Conservation (phyloP, 495 filamentous ascomycete species). For the Penicillium soppii region DNA sequence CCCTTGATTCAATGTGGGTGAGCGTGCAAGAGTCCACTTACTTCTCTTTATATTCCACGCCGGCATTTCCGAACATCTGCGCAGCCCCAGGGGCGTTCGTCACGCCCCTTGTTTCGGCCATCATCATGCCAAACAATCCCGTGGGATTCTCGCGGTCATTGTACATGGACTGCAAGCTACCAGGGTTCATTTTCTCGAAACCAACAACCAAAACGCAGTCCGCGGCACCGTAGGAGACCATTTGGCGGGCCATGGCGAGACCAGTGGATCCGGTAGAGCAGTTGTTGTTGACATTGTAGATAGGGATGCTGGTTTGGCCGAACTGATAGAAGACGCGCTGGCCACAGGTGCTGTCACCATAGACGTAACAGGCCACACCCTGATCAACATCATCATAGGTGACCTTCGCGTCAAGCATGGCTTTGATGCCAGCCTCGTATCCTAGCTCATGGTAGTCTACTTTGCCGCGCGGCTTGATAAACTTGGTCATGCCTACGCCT, state of each 20-base stretch:
- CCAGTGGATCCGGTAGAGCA: slow-evolving; percentile 93
- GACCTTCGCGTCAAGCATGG: slow-evolving; percentile 91
- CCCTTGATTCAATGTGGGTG: neutral
- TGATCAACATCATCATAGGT: slow-evolving; percentile 96
- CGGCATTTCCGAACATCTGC: slow-evolving; percentile 96
- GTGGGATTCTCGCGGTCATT: slow-evolving; percentile 78
- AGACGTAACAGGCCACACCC: slow-evolving; percentile 96
- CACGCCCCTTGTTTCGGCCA: slow-evolving; percentile 75
- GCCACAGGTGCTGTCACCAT: slow-evolving; percentile 91
- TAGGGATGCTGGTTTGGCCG: slow-evolving; percentile 92
- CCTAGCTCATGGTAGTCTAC: slow-evolving; percentile 69
- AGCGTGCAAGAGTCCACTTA: slow-evolving; percentile 32
- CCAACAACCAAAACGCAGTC: slow-evolving; percentile 89
- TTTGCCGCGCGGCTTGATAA: slow-evolving; percentile 95
- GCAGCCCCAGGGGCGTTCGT: slow-evolving; percentile 81
- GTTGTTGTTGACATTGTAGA: slow-evolving; percentile 98
- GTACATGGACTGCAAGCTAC: slow-evolving; percentile 76
- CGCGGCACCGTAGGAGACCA: slow-evolving; percentile 76
- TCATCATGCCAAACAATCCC: slow-evolving; percentile 70
- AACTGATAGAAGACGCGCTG: slow-evolving; percentile 99
- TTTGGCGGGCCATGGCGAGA: slow-evolving; percentile 75
- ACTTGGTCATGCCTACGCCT: slow-evolving; percentile 98
- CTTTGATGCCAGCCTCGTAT: slow-evolving; percentile 93
- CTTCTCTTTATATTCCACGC: slow-evolving; percentile 94
- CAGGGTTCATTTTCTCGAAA: slow-evolving; percentile 97